Percentiles rank a stretch among this genome's conserved stretches.
Evolutionary conservation across 805 yeast genomes (phyloP).

Genomic region (Yamadazyma laniorum): DNA sequence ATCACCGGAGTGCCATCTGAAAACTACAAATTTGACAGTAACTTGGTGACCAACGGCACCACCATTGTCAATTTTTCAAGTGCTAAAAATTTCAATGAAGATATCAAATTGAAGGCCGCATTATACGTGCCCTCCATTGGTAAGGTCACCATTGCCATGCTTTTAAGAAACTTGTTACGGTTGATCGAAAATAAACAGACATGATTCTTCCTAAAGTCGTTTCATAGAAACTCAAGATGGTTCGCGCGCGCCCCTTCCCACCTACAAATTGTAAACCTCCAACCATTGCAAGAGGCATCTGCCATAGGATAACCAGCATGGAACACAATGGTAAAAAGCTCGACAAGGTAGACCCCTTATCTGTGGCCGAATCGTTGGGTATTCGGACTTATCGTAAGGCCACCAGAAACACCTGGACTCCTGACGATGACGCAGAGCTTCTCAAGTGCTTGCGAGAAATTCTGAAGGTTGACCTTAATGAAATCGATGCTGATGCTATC

Average conservation of each 20-base stretch:
- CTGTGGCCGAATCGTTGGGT: constrained; percentile 69
- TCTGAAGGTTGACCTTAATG: constrained; percentile 20
- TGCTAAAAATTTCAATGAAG: constrained; percentile 81
- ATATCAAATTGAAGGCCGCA: constrained; percentile 81
- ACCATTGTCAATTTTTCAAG: constrained; percentile 88
- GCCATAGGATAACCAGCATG: constrained; percentile 1
- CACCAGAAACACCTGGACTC: constrained; percentile 69
- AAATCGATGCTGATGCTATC: constrained; percentile 39
- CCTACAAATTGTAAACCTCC: no score
- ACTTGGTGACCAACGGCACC: constrained; percentile 80
- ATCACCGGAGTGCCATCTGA: constrained; percentile 94
- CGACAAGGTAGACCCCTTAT: constrained; percentile 46
- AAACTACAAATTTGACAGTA: constrained; percentile 80
- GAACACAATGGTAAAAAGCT: constrained; percentile 4
- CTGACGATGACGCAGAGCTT: constrained; percentile 64
- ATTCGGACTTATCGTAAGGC: constrained; percentile 68
- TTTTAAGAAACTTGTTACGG: constrained; percentile 83
- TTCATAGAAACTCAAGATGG: no score
- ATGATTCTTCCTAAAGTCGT: no score
- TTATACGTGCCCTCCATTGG: constrained; percentile 95
- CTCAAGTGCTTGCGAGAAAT: constrained; percentile 40
- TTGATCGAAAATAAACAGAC: constrained; percentile 57
- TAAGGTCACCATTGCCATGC: constrained; percentile 94
- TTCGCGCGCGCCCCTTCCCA: not conserved
- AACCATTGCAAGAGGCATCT: no score